phyloP scores from a whole-genome alignment of 176 grass and related monocot genomes.

The Stipa capillata region DNA sequence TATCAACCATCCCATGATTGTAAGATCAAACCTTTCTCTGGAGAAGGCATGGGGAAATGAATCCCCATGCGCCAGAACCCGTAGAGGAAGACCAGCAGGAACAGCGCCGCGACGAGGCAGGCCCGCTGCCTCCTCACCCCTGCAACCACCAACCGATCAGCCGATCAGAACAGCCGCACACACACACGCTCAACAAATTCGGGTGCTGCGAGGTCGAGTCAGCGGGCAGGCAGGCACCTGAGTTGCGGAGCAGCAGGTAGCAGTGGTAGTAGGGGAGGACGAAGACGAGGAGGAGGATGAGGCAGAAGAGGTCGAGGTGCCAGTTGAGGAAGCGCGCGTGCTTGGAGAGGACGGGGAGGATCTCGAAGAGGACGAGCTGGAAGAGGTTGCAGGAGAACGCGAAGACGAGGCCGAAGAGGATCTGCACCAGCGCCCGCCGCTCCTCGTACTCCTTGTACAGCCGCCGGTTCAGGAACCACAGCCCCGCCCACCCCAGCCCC shows the following conservation, averaged over 20 bases:
- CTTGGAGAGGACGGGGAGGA: slow-evolving; percentile 93
- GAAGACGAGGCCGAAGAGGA: slow-evolving; percentile 99
- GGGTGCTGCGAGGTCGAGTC: too few relatives aligned
- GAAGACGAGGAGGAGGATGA: slow-evolving; percentile 91
- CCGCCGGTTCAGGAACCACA: slow-evolving; percentile 96
- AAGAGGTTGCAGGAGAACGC: slow-evolving; percentile 99
- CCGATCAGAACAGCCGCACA: not conserved
- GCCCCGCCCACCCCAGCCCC: slow-evolving; percentile 82
- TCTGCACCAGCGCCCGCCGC: slow-evolving; percentile 90
- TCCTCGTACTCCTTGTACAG: slow-evolving; percentile 99
- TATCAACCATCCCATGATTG: not conserved
- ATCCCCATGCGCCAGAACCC: slow-evolving; percentile 98
- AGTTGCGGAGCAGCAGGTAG: slow-evolving; percentile 88
- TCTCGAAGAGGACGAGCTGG: slow-evolving; percentile 98
- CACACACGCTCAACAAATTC: not conserved
- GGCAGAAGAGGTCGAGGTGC: slow-evolving; percentile 96
- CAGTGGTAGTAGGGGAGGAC: slow-evolving; percentile 94
- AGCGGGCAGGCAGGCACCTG: too few relatives aligned
- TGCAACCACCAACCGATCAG: slow-evolving; percentile 34
- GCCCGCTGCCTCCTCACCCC: slow-evolving; percentile 80
- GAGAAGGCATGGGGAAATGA: slow-evolving; percentile 98
- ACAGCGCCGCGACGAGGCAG: slow-evolving; percentile 49
- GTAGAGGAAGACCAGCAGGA: slow-evolving; percentile 82
- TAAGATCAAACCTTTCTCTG: slow-evolving; percentile 63
- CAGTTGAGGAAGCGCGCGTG: slow-evolving; percentile 89